Evolutionary conservation across 495 filamentous ascomycete genomes (phyloP).

Genomic region (Daldinia caldariorum): DNA sequence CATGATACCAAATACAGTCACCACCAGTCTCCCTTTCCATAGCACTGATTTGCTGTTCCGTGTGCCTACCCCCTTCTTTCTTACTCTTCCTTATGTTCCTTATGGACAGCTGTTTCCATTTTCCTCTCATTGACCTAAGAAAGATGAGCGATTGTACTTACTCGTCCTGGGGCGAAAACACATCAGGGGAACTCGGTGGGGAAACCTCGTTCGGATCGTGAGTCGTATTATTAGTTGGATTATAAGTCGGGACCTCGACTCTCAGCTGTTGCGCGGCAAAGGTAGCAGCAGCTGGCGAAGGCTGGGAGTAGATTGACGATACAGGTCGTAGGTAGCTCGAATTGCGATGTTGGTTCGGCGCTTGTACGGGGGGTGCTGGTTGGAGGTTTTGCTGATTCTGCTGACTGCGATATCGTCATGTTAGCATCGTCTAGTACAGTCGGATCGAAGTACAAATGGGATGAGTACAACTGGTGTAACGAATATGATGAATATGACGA

Average conservation of each 20-base stretch:
- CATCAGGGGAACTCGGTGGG: conserved; percentile 61
- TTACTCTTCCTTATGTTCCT: conserved; percentile 1
- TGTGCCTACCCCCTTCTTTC: not conserved
- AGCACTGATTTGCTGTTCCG: not conserved
- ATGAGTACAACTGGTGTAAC: conserved; percentile 21
- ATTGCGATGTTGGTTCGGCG: conserved; percentile 48
- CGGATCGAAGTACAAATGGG: conserved; percentile 9
- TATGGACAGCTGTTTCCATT: conserved; percentile 14
- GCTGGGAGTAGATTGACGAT: conserved; percentile 55
- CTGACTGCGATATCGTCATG: conserved; percentile 36
- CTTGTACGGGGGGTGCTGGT: conserved; percentile 45
- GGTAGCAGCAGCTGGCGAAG: conserved; percentile 38
- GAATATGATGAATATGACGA: conserved; percentile 13
- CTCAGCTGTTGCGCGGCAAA: conserved; percentile 45
- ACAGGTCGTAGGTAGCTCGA: conserved; percentile 49
- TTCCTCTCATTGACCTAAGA: conserved; percentile 3
- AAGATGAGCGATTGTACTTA: conserved; percentile 42
- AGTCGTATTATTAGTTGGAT: conserved; percentile 35
- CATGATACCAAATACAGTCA: conserved; percentile 15
- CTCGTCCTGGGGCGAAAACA: conserved; percentile 44
- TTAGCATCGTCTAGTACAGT: conserved; percentile 40
- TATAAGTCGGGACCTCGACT: conserved; percentile 49
- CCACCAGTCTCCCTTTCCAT: not conserved
- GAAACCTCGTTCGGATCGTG: conserved; percentile 53
- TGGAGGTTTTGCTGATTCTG: conserved; percentile 26